Base-by-base conservation (phyloP, 768 basidiomycete genomes). In the Lactarius tabidus region DNA sequence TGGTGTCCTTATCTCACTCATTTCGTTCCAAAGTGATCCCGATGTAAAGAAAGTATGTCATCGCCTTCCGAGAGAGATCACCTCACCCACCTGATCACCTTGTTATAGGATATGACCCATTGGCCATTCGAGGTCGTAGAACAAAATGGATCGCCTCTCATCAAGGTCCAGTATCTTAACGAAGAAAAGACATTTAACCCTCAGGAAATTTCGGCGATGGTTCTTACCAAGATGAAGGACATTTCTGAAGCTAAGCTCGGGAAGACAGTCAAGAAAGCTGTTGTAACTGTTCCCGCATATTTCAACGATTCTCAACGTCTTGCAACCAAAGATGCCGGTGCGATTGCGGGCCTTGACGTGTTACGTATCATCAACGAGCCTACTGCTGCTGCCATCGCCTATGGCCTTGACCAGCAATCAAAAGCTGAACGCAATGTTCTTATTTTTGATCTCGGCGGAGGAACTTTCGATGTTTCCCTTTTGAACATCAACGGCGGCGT, bases 361-460 rank as follows among this genome's bases (percentile, higher is more conserved):
- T 93, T 99, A 79, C 96, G 97, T 81, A 99, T 99, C 84, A 99
- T 99, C 84, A 99, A 99, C 81, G 97, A 99, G 82, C 97, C 97
- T 69, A 99, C 97, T 61, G 97, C 97, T 59, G 97, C 97, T 64
- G 97, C 97, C 75, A 98, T 99, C 71, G 97, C 97, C 58, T 98
- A 98, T 77, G 97, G 97, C 84, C 89, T 93, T 63, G 97, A 98
- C 78, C 90, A 91, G 75, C 93, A 97, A 81, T 87, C 90, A 74
- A 93, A 91, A 79, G 81, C 85, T 67, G 96, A 98, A 84, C 94
- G 93, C 80, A 98, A 96, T 75, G 96, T 99, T 66, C 88, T 99
- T 76, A 98, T 99, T 77, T 99, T 99, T 83, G 96, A 99, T 83
- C 85, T 99, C 65, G 96, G 96, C 76, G 96, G 96, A 83, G 96